These are phyloP conservation scores for Calonectria pseudoreteaudii DNA, from an alignment of 2,329 filamentous ascomycete species.

Conservation along the genomic window DNA sequence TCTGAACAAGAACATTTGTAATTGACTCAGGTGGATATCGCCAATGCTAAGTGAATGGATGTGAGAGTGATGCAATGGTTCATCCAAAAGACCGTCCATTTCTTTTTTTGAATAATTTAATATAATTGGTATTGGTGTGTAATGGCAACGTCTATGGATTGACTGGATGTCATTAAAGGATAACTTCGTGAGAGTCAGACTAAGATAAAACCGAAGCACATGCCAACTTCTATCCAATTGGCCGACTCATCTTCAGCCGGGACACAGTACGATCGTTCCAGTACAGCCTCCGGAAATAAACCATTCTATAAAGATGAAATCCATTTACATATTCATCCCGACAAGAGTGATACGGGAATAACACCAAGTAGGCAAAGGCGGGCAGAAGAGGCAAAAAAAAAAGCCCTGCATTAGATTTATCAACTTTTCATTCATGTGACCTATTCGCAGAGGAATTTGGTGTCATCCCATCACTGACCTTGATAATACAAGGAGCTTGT, in stretches of 20 bases:
- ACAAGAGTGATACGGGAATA: not conserved
- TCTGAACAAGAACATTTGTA: not conserved
- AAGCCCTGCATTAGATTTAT: not conserved
- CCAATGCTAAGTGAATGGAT: not conserved
- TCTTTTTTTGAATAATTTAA: not conserved
- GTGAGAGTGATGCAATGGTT: not conserved
- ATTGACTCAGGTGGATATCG: not conserved
- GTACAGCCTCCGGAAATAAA: not conserved
- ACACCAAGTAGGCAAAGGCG: not conserved
- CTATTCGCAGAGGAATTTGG: not conserved
- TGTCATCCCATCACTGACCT: not conserved
- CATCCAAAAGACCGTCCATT: not conserved
- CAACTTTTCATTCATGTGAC: not conserved
- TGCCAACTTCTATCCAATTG: not conserved
- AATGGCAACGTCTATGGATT: not conserved
- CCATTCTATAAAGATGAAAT: not conserved
- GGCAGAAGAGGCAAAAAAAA: not conserved
- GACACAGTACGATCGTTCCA: not conserved
- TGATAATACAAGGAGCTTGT: not conserved
- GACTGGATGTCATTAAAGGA: not conserved
- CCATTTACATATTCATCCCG: not conserved
- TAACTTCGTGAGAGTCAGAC: not conserved
- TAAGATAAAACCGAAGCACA: not conserved
- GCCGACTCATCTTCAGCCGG: not conserved
- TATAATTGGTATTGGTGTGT: not conserved